A percentile compares a stretch with the other conserved stretches of the same genome.
Conservation (phyloP, 1,139 yeast species). For the Blastobotrys elegans region DNA sequence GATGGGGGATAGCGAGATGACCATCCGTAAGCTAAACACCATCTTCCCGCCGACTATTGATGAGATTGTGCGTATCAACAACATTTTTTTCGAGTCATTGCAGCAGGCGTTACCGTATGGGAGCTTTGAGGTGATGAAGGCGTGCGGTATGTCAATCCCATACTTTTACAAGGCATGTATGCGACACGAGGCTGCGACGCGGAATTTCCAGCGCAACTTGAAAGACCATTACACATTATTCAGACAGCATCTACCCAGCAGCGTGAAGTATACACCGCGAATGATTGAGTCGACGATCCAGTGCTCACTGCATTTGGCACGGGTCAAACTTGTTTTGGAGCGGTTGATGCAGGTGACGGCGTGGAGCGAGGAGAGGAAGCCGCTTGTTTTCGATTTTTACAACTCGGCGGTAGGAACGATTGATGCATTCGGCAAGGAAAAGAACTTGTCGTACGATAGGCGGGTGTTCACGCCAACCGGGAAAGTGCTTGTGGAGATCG, state of each 20-base stretch:
- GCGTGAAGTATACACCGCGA: slow-evolving; percentile 44
- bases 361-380: slow-evolving; percentile 1
- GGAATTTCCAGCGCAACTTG: slow-evolving; percentile 46
- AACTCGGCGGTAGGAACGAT: slow-evolving; percentile 58
- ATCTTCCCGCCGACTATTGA: slow-evolving; percentile 93
- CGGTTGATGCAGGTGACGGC: slow-evolving; percentile 40
- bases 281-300: slow-evolving; percentile 65
- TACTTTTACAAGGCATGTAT: slow-evolving; percentile 89
- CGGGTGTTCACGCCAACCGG: slow-evolving; percentile 91
- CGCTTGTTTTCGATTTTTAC: slow-evolving; percentile 42
- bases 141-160: slow-evolving; percentile 75
- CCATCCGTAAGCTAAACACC: slow-evolving; percentile 62
- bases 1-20: slow-evolving; percentile 26
- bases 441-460: slow-evolving; percentile 44
- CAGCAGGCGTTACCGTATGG: slow-evolving; percentile 65
- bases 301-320: slow-evolving; percentile 67
- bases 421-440: slow-evolving; percentile 66
- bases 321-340: slow-evolving; percentile 60
- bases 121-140: slow-evolving; percentile 66
- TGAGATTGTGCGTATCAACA: slow-evolving; percentile 83
- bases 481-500: slow-evolving; percentile 74
- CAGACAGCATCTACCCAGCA: slow-evolving; percentile 6
- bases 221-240: slow-evolving; percentile 25
- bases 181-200: slow-evolving; percentile 88
- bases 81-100: slow-evolving; percentile 73